Conservation (phyloP, 257 asterid species). For the Nicotiana otophora region DNA sequence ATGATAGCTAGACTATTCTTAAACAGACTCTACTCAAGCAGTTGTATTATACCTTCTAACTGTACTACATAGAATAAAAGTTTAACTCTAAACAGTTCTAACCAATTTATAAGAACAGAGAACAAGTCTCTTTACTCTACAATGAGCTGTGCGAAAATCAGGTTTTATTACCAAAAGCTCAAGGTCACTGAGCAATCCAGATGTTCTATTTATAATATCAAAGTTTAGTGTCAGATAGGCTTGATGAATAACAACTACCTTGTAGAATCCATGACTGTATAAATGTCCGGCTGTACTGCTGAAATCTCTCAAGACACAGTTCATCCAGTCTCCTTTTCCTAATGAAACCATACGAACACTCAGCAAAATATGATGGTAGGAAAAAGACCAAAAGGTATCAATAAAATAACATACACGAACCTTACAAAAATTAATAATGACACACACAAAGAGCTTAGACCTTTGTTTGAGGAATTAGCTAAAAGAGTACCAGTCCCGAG, state of each 20-base stretch:
- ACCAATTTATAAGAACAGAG: not conserved
- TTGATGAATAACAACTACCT: slow-evolving; percentile 41
- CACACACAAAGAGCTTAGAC: not conserved
- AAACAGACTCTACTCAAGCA: not conserved
- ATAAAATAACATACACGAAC: not conserved
- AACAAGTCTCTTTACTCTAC: not conserved
- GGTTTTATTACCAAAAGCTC: not conserved
- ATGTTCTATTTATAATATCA: not conserved
- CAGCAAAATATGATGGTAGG: not conserved
- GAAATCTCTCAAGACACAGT: slow-evolving; percentile 79
- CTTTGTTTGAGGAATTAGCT: not conserved
- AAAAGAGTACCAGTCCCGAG: not conserved
- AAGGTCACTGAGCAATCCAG: not conserved
- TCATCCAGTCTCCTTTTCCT: slow-evolving; percentile 95
- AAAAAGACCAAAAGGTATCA: not conserved
- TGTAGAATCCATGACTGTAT: slow-evolving; percentile 95
- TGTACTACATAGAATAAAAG: not conserved
- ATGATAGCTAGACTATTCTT: not conserved
- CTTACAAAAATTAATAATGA: no score
- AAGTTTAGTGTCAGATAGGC: not conserved
- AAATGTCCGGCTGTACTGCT: slow-evolving; percentile 79
- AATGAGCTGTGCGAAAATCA: not conserved
- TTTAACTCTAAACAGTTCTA: not conserved
- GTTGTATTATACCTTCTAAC: not conserved
- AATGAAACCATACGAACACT: slow-evolving; percentile 4